Evolutionary conservation across 441 rosid genomes (phyloP), one percentile per base, ranked within the genome.

Genomic region (Erysimum pusillum): DNA sequence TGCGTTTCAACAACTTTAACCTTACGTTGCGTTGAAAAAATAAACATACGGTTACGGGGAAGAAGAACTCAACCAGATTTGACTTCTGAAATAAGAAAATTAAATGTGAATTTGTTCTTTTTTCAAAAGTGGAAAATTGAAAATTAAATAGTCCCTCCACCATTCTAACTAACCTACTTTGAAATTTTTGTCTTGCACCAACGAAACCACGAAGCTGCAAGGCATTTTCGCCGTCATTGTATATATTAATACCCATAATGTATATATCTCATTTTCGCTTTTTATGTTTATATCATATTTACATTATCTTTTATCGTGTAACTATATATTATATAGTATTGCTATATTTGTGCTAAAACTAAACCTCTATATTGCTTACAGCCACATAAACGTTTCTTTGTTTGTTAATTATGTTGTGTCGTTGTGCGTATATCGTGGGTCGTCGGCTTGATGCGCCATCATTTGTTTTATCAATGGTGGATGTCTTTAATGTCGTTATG

Each of bases 81-180:
- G 76, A 77, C 72, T 17, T 65, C 25, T 48, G 22, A 32, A 53
- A 39, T 57, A 58, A 54, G 62, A 58, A 59, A 31, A 20, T n/a
- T 49, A 64, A 25, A 57, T 53, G 59, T 70, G 59, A 70, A 38
- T 54, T 63, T 71, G 31, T 46, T 36, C 10, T 25, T 56, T 67
- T 41, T 52, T 15, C 53, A 17, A 70, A 35, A 46, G 17, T 2
- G n/a, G 66, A 49, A 76, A 65, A 63, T 1, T 6, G 32, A 28
- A 51, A 68, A 51, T 38, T 17, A 76, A 68, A 67, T 56, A 44
- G 38, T 6, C 15, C 49, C 76, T 77, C 73, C 60, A 77, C 73
- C 73, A 71, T 63, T 65, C 38, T 52, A 72, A 77, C 77, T 54
- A 77, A 77, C 74, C 69, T 65, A 64, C 81, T 77, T 77, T 66